phyloP scores from a whole-genome alignment of 352 stramenopile species.

The Phytopythium cucurbitacearum region DNA sequence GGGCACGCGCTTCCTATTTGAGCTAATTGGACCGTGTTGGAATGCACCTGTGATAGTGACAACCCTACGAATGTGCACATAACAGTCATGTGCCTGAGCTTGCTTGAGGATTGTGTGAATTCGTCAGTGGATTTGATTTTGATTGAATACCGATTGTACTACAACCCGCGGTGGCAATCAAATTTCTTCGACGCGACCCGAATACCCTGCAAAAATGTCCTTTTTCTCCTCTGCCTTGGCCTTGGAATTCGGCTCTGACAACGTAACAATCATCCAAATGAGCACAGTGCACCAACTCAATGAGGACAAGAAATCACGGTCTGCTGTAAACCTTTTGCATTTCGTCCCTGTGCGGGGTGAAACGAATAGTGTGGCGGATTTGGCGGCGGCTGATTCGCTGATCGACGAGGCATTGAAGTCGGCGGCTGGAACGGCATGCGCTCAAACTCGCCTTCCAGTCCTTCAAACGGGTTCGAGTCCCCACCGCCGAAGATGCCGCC shows the following conservation, averaged over 20 bases:
- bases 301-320: neutral
- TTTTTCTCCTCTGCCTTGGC: slow-evolving; percentile 39
- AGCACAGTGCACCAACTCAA: neutral
- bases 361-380: slow-evolving; percentile 77
- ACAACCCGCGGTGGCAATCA: slow-evolving; percentile 4
- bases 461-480: slow-evolving; percentile 47
- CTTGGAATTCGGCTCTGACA: slow-evolving; percentile 19
- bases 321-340: slow-evolving; percentile 19
- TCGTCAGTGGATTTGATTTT: no score
- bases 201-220: slow-evolving; percentile 71
- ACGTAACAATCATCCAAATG: neutral
- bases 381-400: slow-evolving; percentile 32
- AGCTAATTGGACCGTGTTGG: neutral
- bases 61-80: no score
- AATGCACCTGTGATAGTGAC: no score
- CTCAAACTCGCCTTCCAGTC: slow-evolving; percentile 62
- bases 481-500: slow-evolving; percentile 27
- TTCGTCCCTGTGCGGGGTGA: slow-evolving; percentile 41
- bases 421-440: slow-evolving; percentile 48
- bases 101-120: no score
- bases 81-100: no score
- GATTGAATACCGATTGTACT: no score
- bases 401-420: slow-evolving; percentile 32
- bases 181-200: slow-evolving; percentile 62
- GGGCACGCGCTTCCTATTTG: slow-evolving; percentile 11